Percentiles rank a stretch among this genome's conserved stretches.
Conservation (phyloP, 345 rosid genomes). For the Linum lewisii region DNA sequence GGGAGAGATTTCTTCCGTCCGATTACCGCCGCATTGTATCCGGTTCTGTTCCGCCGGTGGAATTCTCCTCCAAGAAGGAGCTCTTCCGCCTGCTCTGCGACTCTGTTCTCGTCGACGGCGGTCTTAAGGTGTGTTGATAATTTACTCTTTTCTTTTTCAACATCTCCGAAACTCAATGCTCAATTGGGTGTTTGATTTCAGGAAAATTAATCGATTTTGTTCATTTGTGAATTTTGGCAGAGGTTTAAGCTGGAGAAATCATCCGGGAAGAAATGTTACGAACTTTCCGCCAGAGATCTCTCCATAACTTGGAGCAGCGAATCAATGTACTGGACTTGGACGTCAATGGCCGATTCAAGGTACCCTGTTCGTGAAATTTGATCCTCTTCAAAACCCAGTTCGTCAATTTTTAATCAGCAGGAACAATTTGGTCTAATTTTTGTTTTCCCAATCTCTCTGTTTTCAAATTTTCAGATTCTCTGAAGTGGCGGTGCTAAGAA, state of each 20-base stretch:
- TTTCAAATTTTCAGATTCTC: constrained; percentile 16
- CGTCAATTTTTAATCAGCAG: too few species aligned
- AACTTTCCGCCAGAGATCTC: constrained; percentile 62
- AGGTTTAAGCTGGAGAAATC: constrained; percentile 49
- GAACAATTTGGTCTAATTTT: too few species aligned
- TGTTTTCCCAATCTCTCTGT: too few species aligned
- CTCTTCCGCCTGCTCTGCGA: constrained; percentile 39
- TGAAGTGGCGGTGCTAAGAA: constrained; percentile 32
- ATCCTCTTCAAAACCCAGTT: too few species aligned
- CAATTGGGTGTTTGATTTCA: too few species aligned
- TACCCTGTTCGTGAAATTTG: too few species aligned
- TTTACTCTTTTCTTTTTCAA: neutral
- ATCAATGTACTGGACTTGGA: constrained; percentile 52
- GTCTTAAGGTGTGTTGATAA: constrained; percentile 34
- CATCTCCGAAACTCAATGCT: too few species aligned
- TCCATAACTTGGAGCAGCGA: constrained; percentile 41
- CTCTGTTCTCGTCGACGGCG: constrained; percentile 37
- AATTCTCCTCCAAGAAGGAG: constrained; percentile 47
- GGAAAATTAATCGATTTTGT: too few species aligned
- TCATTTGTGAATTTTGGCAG: constrained; percentile 20
- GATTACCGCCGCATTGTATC: constrained; percentile 21
- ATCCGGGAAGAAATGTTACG: constrained; percentile 38
- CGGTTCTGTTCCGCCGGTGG: constrained; percentile 9
- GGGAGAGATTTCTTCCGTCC: constrained; percentile 17
- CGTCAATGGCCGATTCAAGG: constrained; percentile 46